A percentile compares a stretch with the other conserved stretches of the same genome.
These are phyloP conservation scores for Aspergillus persii DNA, from an alignment of 2,329 filamentous ascomycete genomes.

Conservation along the genomic window DNA sequence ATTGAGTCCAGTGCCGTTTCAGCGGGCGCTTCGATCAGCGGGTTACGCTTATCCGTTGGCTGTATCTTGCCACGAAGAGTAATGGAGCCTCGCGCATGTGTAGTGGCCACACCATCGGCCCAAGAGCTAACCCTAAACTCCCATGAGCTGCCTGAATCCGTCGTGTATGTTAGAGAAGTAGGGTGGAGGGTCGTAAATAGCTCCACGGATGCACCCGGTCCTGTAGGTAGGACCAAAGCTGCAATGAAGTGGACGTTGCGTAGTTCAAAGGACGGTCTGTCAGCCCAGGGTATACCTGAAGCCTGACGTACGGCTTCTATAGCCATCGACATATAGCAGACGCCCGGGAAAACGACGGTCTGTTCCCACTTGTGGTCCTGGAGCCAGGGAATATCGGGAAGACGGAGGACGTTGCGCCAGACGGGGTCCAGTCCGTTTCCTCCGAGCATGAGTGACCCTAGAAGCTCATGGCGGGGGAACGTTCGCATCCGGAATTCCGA, in stretches of 20 bases:
- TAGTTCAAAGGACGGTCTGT: background rate
- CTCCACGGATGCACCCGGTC: background rate
- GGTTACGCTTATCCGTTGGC: background rate
- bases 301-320: slow-evolving; percentile 24
- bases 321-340: slow-evolving; percentile 35
- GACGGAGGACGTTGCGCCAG: slow-evolving; percentile 34
- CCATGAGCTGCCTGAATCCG: background rate
- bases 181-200: background rate
- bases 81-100: background rate
- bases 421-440: slow-evolving; percentile 26
- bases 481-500: slow-evolving; percentile 9
- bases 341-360: slow-evolving; percentile 32
- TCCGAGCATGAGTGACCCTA: slow-evolving; percentile 25
- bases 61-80: background rate
- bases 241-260: background rate
- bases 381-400: slow-evolving; percentile 36
- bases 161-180: background rate
- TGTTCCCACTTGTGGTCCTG: slow-evolving; percentile 31
- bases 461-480: slow-evolving; percentile 21
- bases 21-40: background rate
- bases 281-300: background rate
- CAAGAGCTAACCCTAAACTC: background rate
- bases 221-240: background rate
- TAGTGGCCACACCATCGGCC: background rate
- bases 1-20: background rate